phyloP scores from a whole-genome alignment of 1,139 yeast genomes.

The Nakaseomyces uthaithaninus region DNA sequence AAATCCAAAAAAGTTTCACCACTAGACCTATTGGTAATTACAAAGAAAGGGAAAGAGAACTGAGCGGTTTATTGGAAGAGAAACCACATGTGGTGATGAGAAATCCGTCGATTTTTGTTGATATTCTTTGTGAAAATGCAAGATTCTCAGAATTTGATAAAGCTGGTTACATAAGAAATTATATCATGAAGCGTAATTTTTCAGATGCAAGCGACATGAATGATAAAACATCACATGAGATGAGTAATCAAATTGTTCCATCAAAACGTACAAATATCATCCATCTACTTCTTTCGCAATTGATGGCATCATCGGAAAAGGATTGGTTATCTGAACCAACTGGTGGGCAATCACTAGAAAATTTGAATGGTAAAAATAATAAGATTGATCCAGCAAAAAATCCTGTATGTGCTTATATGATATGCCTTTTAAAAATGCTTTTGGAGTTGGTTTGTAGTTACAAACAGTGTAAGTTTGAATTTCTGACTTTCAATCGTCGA shows the following conservation, averaged over 20 bases:
- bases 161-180: constrained; percentile 26
- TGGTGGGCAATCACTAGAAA: constrained; percentile 18
- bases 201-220: constrained; percentile 35
- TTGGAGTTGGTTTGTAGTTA: constrained; percentile 73
- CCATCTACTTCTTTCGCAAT: constrained; percentile 51
- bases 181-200: constrained; percentile 24
- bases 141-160: constrained; percentile 44
- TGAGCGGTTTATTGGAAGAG: constrained; percentile 47
- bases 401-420: constrained; percentile 52
- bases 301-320: constrained; percentile 47
- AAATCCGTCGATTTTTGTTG: constrained; percentile 47
- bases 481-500: constrained; percentile 67
- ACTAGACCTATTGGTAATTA: constrained; percentile 30
- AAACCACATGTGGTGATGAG: constrained; percentile 51
- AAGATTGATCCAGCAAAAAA: constrained; percentile 36
- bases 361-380: constrained; percentile 28
- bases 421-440: constrained; percentile 59
- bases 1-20: constrained; percentile 38
- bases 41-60: constrained; percentile 37
- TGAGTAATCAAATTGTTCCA: constrained; percentile 6
- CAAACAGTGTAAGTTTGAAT: constrained; percentile 72
- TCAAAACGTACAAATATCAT: constrained; percentile 49
- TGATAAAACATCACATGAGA: constrained; percentile 27
- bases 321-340: constrained; percentile 43
- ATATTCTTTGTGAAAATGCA: constrained; percentile 43